phyloP scores from a whole-genome alignment of 2,329 filamentous ascomycete species.

The Aspergillus sp. region DNA sequence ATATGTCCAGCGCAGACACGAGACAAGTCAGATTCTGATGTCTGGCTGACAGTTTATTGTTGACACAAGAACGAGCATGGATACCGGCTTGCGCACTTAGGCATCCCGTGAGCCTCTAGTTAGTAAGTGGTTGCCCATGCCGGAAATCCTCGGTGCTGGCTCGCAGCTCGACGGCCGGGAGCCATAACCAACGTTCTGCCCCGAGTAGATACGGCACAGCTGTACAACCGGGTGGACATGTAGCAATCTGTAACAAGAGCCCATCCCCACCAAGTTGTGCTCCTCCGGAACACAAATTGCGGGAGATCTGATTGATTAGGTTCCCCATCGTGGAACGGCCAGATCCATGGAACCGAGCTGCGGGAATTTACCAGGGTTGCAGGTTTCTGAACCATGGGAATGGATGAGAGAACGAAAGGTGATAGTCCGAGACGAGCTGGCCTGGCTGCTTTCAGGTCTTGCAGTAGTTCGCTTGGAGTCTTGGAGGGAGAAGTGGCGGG shows the following conservation, averaged over 20 bases:
- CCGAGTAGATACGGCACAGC: not conserved
- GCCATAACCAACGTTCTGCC: not conserved
- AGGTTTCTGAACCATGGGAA: conserved; percentile 12
- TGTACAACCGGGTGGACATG: conserved; percentile 2
- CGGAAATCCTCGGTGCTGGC: not conserved
- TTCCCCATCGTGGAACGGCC: conserved; percentile 18
- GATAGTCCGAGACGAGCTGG: not conserved
- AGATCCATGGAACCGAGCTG: conserved; percentile 19
- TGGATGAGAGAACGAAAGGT: not conserved
- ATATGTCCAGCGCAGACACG: not conserved
- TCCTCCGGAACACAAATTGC: conserved; percentile 6
- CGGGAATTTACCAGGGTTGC: conserved; percentile 22
- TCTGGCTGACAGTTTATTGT: not conserved
- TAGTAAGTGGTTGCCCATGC: not conserved
- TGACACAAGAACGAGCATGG: not conserved
- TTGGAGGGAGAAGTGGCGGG: not conserved
- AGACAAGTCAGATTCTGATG: not conserved
- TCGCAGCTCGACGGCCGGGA: not conserved
- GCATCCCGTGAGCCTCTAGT: not conserved
- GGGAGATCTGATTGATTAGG: conserved; percentile 17
- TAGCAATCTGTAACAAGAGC: conserved; percentile 7
- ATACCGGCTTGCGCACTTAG: not conserved
- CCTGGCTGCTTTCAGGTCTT: not conserved
- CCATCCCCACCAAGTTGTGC: not conserved
- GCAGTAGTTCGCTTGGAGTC: not conserved